These are phyloP conservation scores for Gloeostereum incarnatum DNA, from an alignment of 768 basidiomycete species.

Conservation along the genomic window DNA sequence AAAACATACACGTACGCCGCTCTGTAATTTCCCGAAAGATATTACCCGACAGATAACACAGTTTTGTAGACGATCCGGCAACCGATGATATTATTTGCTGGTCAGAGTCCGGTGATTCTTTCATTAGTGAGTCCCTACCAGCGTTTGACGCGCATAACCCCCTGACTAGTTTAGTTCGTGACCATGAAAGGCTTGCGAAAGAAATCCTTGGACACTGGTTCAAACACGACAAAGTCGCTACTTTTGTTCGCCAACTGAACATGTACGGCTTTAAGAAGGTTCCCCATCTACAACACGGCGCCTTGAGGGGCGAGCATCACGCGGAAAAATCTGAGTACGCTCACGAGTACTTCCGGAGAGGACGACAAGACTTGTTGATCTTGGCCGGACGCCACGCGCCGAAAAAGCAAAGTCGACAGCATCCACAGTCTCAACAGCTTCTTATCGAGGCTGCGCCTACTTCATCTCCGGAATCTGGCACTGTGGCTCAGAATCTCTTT, in stretches of 20 bases:
- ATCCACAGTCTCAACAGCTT: no score
- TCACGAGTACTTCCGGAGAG: conserved; percentile 82
- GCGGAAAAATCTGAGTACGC: conserved; percentile 88
- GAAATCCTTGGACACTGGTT: conserved; percentile 91
- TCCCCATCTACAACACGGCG: conserved; percentile 92
- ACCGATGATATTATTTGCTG: conserved; percentile 85
- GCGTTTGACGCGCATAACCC: background rate
- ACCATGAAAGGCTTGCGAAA: conserved; percentile 83
- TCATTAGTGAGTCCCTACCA: conserved; percentile 54
- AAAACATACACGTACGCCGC: no score
- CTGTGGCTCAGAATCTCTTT: conserved; percentile 8
- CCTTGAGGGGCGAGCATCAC: conserved; percentile 68
- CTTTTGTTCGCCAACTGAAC: conserved; percentile 88
- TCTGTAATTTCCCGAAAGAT: no score
- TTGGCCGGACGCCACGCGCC: no score
- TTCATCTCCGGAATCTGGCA: conserved; percentile 18
- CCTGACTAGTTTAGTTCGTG: conserved; percentile 57
- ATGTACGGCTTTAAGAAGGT: conserved; percentile 97
- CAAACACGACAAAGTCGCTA: conserved; percentile 93
- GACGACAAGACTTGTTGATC: conserved; percentile 81
- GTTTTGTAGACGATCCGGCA: conserved; percentile 85
- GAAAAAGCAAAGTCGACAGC: conserved; percentile 23
- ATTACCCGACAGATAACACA: no score
- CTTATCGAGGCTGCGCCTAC: no score
- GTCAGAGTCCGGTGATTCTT: conserved; percentile 87